These are phyloP conservation scores for Eragrostis tef DNA, from an alignment of 202 grass and related monocot species.

Conservation along the genomic window DNA sequence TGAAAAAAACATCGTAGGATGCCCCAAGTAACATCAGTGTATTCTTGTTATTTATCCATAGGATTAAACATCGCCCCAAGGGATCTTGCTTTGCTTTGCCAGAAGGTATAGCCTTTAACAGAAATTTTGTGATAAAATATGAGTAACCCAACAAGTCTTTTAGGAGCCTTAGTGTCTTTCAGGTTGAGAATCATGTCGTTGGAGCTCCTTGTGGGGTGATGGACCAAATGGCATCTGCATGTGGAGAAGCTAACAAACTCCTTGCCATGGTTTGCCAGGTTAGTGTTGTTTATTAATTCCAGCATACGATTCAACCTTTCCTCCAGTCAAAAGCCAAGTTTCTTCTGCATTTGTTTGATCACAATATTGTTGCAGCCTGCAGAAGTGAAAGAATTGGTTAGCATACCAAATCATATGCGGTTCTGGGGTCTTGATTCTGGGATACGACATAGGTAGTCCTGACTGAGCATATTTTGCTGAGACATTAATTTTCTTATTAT, in stretches of 20 bases:
- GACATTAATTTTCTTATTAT: slow-evolving; percentile 15
- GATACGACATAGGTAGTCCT: slow-evolving; percentile 77
- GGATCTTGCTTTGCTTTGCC: slow-evolving; percentile 91
- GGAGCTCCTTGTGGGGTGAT: slow-evolving; percentile 87
- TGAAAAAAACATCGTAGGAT: neutral
- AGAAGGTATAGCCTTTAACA: slow-evolving; percentile 62
- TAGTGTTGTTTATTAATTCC: slow-evolving; percentile 31
- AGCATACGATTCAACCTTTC: slow-evolving; percentile 21
- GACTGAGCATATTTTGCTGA: neutral
- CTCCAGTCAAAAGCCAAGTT: slow-evolving; percentile 6
- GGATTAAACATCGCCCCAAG: slow-evolving; percentile 76
- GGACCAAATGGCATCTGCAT: slow-evolving; percentile 93
- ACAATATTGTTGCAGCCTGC: slow-evolving; percentile 66
- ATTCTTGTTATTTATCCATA: slow-evolving; percentile 45
- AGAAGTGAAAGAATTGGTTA: slow-evolving; percentile 91
- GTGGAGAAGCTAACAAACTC: slow-evolving; percentile 95
- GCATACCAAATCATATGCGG: slow-evolving; percentile 80
- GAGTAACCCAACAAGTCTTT: slow-evolving; percentile 12
- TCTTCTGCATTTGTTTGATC: slow-evolving; percentile 41
- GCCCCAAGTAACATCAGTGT: neutral
- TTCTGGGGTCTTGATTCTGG: slow-evolving; percentile 98
- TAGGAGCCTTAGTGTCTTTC: slow-evolving; percentile 27
- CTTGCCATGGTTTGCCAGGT: slow-evolving; percentile 98
- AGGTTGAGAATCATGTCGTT: slow-evolving; percentile 94
- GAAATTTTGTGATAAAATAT: slow-evolving; percentile 41